phyloP scores from a whole-genome alignment of 306 rosid genomes.

The Luffa acutangula region DNA sequence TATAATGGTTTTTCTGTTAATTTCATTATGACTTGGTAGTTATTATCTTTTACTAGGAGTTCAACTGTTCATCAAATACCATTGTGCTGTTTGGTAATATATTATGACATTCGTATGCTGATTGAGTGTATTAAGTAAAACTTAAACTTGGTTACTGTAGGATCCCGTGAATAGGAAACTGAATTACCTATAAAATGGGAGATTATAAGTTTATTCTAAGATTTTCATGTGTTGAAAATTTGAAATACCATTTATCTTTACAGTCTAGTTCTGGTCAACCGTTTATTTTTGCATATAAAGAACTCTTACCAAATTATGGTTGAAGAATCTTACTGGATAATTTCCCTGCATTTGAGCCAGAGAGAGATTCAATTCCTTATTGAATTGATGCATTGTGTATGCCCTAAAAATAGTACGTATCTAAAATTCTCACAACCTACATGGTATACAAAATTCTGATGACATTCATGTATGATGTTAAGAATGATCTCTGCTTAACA shows the following conservation, averaged over 20 bases:
- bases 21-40: neutral
- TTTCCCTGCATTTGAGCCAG: neutral
- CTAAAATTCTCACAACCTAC: neutral
- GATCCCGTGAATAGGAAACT: neutral
- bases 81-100: neutral
- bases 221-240: neutral
- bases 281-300: neutral
- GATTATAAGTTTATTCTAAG: neutral
- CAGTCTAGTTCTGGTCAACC: neutral
- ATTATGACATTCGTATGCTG: neutral
- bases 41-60: neutral
- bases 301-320: neutral
- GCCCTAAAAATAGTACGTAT: neutral
- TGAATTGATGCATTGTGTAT: neutral
- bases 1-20: neutral
- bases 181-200: neutral
- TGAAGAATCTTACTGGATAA: neutral
- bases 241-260: neutral
- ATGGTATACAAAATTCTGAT: neutral
- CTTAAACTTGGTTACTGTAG: neutral
- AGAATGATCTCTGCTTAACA: neutral
- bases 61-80: neutral
- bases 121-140: neutral
- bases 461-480: neutral
- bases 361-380: neutral